Percentiles rank a stretch among this genome's conserved stretches.
These are phyloP conservation scores for Drechslera avenae DNA, from an alignment of 2,329 filamentous ascomycete genomes.

Conservation along the genomic window DNA sequence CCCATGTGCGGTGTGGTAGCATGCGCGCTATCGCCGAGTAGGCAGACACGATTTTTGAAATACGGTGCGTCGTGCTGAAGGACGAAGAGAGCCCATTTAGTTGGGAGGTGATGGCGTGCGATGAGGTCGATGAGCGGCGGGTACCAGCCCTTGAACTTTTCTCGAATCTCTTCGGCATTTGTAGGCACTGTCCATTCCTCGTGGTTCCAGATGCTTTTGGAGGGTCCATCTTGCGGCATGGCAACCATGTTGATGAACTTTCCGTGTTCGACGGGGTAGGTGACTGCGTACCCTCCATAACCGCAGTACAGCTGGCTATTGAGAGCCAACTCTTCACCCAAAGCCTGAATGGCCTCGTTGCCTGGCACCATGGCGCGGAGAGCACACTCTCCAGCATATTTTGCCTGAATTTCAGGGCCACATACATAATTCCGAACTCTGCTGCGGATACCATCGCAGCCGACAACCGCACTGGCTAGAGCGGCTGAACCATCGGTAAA, in stretches of 20 bases:
- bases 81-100: conserved; percentile 62
- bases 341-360: conserved; percentile 51
- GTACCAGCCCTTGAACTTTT: conserved; percentile 23
- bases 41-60: conserved; percentile 47
- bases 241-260: conserved; percentile 57
- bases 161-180: conserved; percentile 22
- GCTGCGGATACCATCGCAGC: conserved; percentile 68
- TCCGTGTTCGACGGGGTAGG: conserved; percentile 64
- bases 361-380: conserved; percentile 67
- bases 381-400: conserved; percentile 62
- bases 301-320: conserved; percentile 64
- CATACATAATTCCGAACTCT: conserved; percentile 58
- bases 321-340: conserved; percentile 56
- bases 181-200: conserved; percentile 26
- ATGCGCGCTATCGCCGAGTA: conserved; percentile 62
- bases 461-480: conserved; percentile 57
- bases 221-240: conserved; percentile 13
- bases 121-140: conserved; percentile 21
- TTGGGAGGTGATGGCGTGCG: conserved; percentile 22
- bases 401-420: conserved; percentile 52
- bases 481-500: conserved; percentile 54
- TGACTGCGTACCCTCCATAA: conserved; percentile 61
- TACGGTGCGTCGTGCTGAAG: conserved; percentile 54
- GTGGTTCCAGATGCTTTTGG: conserved; percentile 12
- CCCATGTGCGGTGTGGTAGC: conserved; percentile 59